Base-by-base conservation (phyloP, 148 eudicot species). In the Camellia granthamiana region DNA sequence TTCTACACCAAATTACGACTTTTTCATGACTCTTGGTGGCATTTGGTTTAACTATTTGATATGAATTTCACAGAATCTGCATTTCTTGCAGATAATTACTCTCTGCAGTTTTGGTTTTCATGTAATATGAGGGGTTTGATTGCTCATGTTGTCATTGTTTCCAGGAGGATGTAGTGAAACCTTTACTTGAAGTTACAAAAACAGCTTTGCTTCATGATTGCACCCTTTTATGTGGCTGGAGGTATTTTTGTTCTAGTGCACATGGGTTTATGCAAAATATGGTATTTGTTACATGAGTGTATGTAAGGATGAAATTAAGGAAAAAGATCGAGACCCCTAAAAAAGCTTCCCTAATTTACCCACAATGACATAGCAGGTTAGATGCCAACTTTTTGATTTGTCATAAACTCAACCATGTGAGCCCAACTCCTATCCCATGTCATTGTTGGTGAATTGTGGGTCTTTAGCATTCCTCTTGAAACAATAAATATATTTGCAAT, bases 81-180 rank as follows among this genome's bases (percentile, higher is more conserved):
- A 44, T 43, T 14, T 58, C 23, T 16, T 72, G 12, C 15, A n/a
- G 62, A 11, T 14, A 21, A 80, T 23, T 19, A 18, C n/a, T 23
- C 38, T 69, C 3, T 49, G 23, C 74, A 38, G 54, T 56, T 56
- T 56, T 74, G n/a, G 23, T 66, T 55, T 69, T 21, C 41, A 14
- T 62, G 11, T 18, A 19, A 52, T 21, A 54, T 71, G 30, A 18
- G 21, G 52, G 82, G 60, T 80, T 12, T 78, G 12, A 67, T 77
- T 52, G 76, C 77, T 77, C 23, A 54, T 69, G n/a, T 67, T 68
- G 46, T 78, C 62, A 73, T 80, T 84, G 73, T 43, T 78, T 86
- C 84, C 93, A 93, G 97, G 97, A 93, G 84, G 98, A 95, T 92
- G 98, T 95, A 9, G 91, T 91, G 43, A 95, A 92, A 87, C 97